Evolutionary conservation across 2,329 filamentous ascomycete species (phyloP).

Genomic region (Alternaria infectoria): DNA sequence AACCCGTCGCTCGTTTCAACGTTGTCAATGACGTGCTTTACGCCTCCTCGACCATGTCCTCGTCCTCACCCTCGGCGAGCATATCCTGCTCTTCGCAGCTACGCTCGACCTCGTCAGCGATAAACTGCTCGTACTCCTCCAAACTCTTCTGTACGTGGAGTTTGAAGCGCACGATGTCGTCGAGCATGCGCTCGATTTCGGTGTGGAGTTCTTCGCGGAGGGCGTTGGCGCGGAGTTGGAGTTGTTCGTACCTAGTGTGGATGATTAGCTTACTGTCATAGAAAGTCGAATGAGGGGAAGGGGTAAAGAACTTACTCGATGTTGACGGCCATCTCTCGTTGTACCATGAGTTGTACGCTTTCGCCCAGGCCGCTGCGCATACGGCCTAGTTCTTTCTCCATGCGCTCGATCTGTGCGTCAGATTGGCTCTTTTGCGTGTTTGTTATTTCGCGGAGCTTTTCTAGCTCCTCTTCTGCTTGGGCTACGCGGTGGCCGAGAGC

Average conservation of each 20-base stretch:
- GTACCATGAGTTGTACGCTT: constrained; percentile 89
- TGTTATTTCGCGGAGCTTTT: constrained; percentile 87
- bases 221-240: constrained; percentile 81
- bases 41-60: constrained; percentile 5
- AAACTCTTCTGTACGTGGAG: constrained; percentile 92
- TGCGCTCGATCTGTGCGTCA: constrained; percentile 95
- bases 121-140: constrained; percentile 93
- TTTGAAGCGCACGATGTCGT: constrained; percentile 98
- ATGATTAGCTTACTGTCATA: constrained; percentile 5
- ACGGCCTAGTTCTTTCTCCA: constrained; percentile 96
- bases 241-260: constrained; percentile 80
- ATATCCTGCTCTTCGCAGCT: constrained; percentile 60
- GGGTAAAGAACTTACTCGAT: constrained; percentile 72
- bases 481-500: constrained; percentile 86
- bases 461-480: constrained; percentile 90
- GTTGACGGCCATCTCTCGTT: constrained; percentile 93
- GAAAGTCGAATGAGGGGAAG: not conserved
- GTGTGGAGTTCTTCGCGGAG: constrained; percentile 98
- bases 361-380: constrained; percentile 86
- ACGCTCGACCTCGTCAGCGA: constrained; percentile 85
- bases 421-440: constrained; percentile 85
- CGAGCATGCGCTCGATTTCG: constrained; percentile 92
- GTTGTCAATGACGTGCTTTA: not conserved
- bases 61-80: constrained; percentile 38
- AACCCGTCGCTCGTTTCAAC: not conserved